A percentile compares a stretch with the other conserved stretches of the same genome.
Conservation (phyloP, 2,329 filamentous ascomycete species). For the Ceratocystis harringtonii region DNA sequence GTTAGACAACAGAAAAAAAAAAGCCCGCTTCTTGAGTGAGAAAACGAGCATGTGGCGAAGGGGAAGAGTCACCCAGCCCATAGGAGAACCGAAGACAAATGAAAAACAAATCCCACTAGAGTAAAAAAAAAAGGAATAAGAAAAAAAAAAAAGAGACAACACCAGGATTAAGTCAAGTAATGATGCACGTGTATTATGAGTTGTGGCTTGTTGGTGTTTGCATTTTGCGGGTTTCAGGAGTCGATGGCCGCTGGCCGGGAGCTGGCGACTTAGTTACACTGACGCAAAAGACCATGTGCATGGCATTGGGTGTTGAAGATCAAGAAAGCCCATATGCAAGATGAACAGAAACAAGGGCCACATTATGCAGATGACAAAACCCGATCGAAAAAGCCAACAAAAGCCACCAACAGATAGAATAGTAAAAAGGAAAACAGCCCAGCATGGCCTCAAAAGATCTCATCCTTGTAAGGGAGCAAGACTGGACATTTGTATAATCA, state of each 20-base stretch:
- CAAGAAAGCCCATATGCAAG: background rate
- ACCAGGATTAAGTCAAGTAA: background rate
- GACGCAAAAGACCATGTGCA: constrained; percentile 5
- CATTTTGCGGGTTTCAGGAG: constrained; percentile 14
- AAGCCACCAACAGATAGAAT: background rate
- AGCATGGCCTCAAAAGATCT: background rate
- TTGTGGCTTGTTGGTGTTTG: constrained; percentile 10
- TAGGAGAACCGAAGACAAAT: constrained; percentile 2
- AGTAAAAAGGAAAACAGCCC: background rate
- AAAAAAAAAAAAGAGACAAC: background rate
- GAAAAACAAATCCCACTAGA: background rate
- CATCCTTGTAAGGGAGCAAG: background rate
- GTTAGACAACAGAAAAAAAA: constrained; percentile 1
- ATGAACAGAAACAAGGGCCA: background rate
- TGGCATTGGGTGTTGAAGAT: background rate
- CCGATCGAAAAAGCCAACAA: background rate
- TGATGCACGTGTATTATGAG: background rate
- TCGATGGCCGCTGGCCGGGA: constrained; percentile 5
- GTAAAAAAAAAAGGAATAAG: background rate
- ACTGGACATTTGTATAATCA: background rate
- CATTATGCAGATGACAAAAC: background rate
- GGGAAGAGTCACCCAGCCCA: background rate
- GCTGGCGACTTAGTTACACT: constrained; percentile 11
- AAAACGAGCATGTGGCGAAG: background rate
- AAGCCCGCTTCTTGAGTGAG: background rate